Conservation (phyloP, 2,329 filamentous ascomycete genomes). For the Nemania sp. region DNA sequence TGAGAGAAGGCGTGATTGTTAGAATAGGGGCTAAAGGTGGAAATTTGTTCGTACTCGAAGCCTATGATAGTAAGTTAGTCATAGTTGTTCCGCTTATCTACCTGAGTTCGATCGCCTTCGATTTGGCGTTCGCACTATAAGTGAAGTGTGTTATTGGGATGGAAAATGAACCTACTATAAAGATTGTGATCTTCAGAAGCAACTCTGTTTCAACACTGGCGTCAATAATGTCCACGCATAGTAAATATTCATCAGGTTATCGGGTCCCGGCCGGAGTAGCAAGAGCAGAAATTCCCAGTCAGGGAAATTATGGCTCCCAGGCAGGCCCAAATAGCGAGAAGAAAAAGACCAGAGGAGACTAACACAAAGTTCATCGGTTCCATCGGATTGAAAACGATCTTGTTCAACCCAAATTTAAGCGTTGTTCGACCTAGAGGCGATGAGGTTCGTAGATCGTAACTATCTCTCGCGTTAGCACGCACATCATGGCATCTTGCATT, state of each 20-base stretch:
- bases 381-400: constrained; percentile 92
- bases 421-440: constrained; percentile 81
- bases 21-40: not conserved
- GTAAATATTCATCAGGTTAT: too few species aligned
- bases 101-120: too few species aligned
- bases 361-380: constrained; percentile 86
- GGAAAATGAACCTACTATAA: constrained; percentile 44
- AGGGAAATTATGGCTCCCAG: too few species aligned
- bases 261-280: too few species aligned
- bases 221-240: too few species aligned
- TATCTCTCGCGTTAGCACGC: constrained; percentile 4
- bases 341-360: too few species aligned
- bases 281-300: too few species aligned
- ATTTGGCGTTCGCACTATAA: not conserved
- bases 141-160: not conserved
- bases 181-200: constrained; percentile 84
- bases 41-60: constrained; percentile 64
- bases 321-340: too few species aligned
- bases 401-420: constrained; percentile 81
- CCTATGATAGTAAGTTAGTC: constrained; percentile 73
- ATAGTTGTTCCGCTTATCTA: not conserved
- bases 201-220: not conserved
- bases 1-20: not conserved
- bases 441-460: constrained; percentile 90
- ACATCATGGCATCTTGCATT: not conserved